Conservation (phyloP, 2,329 filamentous ascomycete genomes). For the Diplodia scrobiculata region DNA sequence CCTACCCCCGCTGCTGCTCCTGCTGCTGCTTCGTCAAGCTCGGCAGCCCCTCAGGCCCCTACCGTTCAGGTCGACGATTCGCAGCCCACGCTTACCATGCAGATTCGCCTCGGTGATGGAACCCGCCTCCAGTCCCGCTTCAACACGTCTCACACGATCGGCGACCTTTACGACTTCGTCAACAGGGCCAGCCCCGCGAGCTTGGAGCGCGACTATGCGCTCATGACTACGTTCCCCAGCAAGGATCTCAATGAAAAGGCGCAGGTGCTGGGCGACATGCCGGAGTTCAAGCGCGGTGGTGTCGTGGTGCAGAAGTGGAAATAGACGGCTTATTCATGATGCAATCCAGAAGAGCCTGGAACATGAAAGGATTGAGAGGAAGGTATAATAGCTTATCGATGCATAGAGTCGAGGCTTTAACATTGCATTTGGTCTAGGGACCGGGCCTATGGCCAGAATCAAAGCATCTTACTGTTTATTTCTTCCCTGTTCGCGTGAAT, state of each 20-base stretch:
- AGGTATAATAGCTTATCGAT: not conserved
- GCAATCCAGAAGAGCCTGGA: not conserved
- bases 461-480: not conserved
- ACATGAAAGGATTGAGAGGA: not conserved
- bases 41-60: slow-evolving; percentile 34
- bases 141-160: slow-evolving; percentile 76
- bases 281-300: slow-evolving; percentile 56
- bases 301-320: slow-evolving; percentile 61
- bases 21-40: slow-evolving; percentile 36
- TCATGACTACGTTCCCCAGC: slow-evolving; percentile 81
- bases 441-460: not conserved
- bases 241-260: slow-evolving; percentile 74
- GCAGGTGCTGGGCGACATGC: slow-evolving; percentile 51
- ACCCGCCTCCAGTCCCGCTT: slow-evolving; percentile 77
- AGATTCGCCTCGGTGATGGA: slow-evolving; percentile 77
- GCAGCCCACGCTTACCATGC: slow-evolving; percentile 68
- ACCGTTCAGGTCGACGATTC: slow-evolving; percentile 62
- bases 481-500: not conserved
- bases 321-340: slow-evolving; percentile 30
- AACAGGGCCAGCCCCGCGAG: slow-evolving; percentile 63
- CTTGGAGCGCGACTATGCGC: slow-evolving; percentile 64
- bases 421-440: not conserved
- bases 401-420: not conserved
- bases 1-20: slow-evolving; percentile 42
- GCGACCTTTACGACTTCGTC: slow-evolving; percentile 76